Evolutionary conservation across 805 yeast genomes (phyloP).

Genomic region (Pichia ethanolica): DNA sequence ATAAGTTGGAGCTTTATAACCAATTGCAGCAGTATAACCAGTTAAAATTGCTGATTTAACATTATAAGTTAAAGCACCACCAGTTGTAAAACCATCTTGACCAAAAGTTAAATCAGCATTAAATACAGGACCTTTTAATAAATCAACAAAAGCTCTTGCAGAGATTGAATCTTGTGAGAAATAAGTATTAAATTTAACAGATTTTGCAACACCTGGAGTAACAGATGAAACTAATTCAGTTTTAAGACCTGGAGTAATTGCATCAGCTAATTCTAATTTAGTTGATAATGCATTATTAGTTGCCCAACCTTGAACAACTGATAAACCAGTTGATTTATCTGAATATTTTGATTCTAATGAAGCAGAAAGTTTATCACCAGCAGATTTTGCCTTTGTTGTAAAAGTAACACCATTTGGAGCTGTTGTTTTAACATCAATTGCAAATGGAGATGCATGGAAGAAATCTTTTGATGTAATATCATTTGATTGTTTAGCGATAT

Average conservation of each 20-base stretch:
- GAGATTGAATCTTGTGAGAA: slow-evolving; percentile 89
- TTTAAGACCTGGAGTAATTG: slow-evolving; percentile 91
- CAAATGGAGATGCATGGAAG: slow-evolving; percentile 83
- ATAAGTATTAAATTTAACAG: slow-evolving; percentile 83
- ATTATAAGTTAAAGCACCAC: slow-evolving; percentile 96
- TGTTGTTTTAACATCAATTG: slow-evolving; percentile 81
- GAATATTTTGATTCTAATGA: slow-evolving; percentile 85
- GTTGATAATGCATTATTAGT: slow-evolving; percentile 87
- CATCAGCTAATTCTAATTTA: slow-evolving; percentile 86
- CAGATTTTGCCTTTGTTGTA: slow-evolving; percentile 80
- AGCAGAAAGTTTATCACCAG: slow-evolving; percentile 76
- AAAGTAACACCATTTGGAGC: slow-evolving; percentile 97
- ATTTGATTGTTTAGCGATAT: slow-evolving; percentile 87
- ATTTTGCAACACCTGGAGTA: slow-evolving; percentile 78
- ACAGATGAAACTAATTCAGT: slow-evolving; percentile 83
- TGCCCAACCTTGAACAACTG: slow-evolving; percentile 97
- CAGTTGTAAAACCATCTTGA: slow-evolving; percentile 93
- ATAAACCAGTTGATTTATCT: slow-evolving; percentile 87
- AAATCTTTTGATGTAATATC: slow-evolving; percentile 86
- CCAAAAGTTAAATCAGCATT: slow-evolving; percentile 93
- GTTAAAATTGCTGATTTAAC: slow-evolving; percentile 87
- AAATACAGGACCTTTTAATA: slow-evolving; percentile 91
- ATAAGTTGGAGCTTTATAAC: slow-evolving; percentile 85
- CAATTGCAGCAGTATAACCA: slow-evolving; percentile 88
- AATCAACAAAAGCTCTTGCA: slow-evolving; percentile 91